Base-by-base conservation (phyloP, 2,329 filamentous ascomycete species). In the Corinectria fuckeliana region DNA sequence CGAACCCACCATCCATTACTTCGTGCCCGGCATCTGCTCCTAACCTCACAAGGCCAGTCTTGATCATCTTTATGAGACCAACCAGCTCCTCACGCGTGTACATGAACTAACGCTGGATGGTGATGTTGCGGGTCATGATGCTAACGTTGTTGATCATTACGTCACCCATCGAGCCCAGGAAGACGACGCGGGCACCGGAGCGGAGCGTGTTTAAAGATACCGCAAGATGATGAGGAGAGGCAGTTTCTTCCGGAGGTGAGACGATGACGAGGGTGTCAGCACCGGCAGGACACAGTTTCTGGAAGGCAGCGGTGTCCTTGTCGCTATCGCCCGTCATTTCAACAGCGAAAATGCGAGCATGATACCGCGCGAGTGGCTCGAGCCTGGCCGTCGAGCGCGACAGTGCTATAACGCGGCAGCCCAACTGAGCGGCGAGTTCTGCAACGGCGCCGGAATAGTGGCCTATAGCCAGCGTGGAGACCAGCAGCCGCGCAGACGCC, bases 391-490 rank as follows among this genome's bases (percentile, higher is more conserved):
- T 45, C 1, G 57, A 60, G 1, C 65, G 55, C 0, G 63, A 63
- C 16, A 67, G 47, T 0, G 66, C 66, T 23, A 68, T 65, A 0
- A 68, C 66, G 3, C 44, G 48, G 3, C 61, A 66, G 2, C 65
- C 66, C 3, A 68, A 58, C 13, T 66, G 63, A 1, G 60, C 63
- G 2, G 57, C 63, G 0, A 65, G 0, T 9, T 68, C 65, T 1
- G 56, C 59, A 0, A 65, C 59, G 0, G 63, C 61, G 0, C 66
- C 64, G 0, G 65, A 68, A 13, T 63, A 68, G 6, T 68, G 61
- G 0, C 66, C 65, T 1, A 64, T 67, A 0, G 64, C 64, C 64
- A 1, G 48, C 25, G 5, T 18, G 50, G 3, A 67, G 41, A 1
- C 23, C 11, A 1, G 64, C 56, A 1, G 64, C 56, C 1, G 61